Evolutionary conservation across 306 rosid genomes (phyloP).

Genomic region (Corylus avellana): DNA sequence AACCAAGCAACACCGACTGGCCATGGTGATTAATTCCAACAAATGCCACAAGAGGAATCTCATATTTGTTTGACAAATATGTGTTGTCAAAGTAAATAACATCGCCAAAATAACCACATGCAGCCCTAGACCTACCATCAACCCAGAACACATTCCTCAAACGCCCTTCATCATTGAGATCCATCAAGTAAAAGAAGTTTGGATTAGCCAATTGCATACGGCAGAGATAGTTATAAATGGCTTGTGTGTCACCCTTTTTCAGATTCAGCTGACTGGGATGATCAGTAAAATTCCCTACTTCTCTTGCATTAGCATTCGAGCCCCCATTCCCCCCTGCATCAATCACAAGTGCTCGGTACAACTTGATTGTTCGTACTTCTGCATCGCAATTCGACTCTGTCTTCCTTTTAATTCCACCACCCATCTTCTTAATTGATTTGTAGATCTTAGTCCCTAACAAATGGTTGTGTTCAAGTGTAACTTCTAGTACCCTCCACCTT

Average conservation of each 20-base stretch:
- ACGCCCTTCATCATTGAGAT: slow-evolving; percentile 78
- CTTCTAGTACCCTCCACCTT: slow-evolving; percentile 94
- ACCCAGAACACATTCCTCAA: slow-evolving; percentile 84
- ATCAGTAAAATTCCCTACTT: slow-evolving; percentile 36
- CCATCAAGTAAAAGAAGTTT: slow-evolving; percentile 92
- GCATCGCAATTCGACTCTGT: slow-evolving; percentile 53
- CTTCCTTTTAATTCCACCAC: slow-evolving; percentile 60
- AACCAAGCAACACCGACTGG: slow-evolving; percentile 76
- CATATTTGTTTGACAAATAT: slow-evolving; percentile 76
- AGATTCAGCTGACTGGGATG: slow-evolving; percentile 58
- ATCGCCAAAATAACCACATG: slow-evolving; percentile 79
- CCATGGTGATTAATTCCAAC: slow-evolving; percentile 92
- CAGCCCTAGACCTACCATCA: slow-evolving; percentile 82
- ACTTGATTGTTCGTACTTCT: slow-evolving; percentile 65
- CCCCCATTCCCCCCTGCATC: slow-evolving; percentile 66
- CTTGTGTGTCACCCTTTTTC: slow-evolving; percentile 84
- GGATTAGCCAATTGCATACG: slow-evolving; percentile 92
- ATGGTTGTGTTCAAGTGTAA: slow-evolving; percentile 84
- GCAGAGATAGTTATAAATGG: slow-evolving; percentile 84
- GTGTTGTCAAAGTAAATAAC: slow-evolving; percentile 72
- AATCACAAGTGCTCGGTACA: slow-evolving; percentile 89
- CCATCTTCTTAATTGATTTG: slow-evolving; percentile 65
- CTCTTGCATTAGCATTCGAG: slow-evolving; percentile 43
- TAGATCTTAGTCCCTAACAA: slow-evolving; percentile 62
- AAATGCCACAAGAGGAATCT: slow-evolving; percentile 85